Base-by-base conservation (phyloP, 225 moss, liverwort and hornwort genomes). In the Sphagnum tenellum region DNA sequence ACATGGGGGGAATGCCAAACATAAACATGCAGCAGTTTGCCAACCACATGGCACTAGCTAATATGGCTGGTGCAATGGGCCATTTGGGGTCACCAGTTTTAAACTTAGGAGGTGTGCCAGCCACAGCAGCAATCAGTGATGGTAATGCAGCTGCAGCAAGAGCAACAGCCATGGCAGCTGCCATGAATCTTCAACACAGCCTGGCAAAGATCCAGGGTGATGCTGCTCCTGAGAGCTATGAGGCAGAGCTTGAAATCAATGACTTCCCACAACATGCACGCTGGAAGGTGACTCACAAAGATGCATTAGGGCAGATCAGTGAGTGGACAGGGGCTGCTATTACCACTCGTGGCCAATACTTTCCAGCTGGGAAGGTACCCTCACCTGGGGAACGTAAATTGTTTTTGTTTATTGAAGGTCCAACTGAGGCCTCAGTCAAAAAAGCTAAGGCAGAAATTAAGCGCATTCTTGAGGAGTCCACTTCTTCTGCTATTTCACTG, bases 251-350 rank as follows among this genome's bases (percentile, higher is more conserved):
- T 56, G 96, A 98, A 72, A 98, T 98, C 51, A 98, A 98, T 47
- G 96, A 98, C 68, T 98, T 98, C 45, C 96, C 96, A 46, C 96
- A 98, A 71, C 96, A 98, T 70, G 96, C 96, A 0, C 92, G 96
- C 57, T 98, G 96, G 96, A 98, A 98, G 72, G 96, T 98, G 47
- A 98, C 96, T 44, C 96, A 98, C 52, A 98, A 93, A 71, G 96
- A 98, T 72, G 96, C 96, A 14, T 71, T 98, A 60, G 96, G 96
- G 49, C 96, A 98, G 85, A 98, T 98, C 12, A 98, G 96, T 84
- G 96, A 98, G 75, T 98, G 96, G 96, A 98, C 96, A 13, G 96
- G 96, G 48, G 96, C 96, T 45, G 96, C 96, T 46, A 98, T 98
- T 49, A 98, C 96, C 3, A 98, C 96, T 3, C 83, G 96, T 50